Base-by-base conservation (phyloP, 1,284 basidiomycete species). In the Ganoderma lingzhi region DNA sequence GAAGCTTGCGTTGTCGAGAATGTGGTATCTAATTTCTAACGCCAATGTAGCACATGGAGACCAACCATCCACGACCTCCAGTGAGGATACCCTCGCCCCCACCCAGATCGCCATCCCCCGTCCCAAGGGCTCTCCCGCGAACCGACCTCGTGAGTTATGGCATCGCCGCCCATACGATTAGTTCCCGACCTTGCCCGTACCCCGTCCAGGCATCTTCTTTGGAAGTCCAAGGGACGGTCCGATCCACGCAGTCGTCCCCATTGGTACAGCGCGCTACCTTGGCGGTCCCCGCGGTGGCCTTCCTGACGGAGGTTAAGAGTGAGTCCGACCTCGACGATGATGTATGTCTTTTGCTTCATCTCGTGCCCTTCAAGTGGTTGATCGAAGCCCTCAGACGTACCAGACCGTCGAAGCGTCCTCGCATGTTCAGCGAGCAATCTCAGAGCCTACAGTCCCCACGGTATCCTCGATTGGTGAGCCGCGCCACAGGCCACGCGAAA, bases 351-450 rank as follows among this genome's bases (percentile, higher is more conserved):
- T 60, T 12, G 19, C 23, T 55, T 30, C 30, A 30, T 6, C 6
- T 30, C 2, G 60, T 4, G 41, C 32, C 5, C 8, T 55, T 17
- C 17, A 30, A 15, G 9, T n/a, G 6, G 60, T n/a, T 59, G 23
- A 64, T 8, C 6, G 10, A 0, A 14, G 55, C 0, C 15, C 6
- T 2, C 48, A 73, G 70, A 67, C 70, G 4, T 73, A 70, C 48
- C 70, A 73, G 53, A 71, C 70, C 19, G 66, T 73, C 23, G 72
- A 71, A 42, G 70, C 73, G 0, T 71, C 71, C 3, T 70, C 70
- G 14, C 74, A 73, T n/a, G 70, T 73, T 0, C 70, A 70, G 28
- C 68, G 74, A 0, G 72, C 74, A 3, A 65, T 73, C 3, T 75
- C 74, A 0, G 74, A 75, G 58, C 74, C 74, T 4, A 71, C 74